Evolutionary conservation across 2,329 filamentous ascomycete species (phyloP), one percentile per base, ranked within the genome.

Genomic region (Diplodia corticola): DNA sequence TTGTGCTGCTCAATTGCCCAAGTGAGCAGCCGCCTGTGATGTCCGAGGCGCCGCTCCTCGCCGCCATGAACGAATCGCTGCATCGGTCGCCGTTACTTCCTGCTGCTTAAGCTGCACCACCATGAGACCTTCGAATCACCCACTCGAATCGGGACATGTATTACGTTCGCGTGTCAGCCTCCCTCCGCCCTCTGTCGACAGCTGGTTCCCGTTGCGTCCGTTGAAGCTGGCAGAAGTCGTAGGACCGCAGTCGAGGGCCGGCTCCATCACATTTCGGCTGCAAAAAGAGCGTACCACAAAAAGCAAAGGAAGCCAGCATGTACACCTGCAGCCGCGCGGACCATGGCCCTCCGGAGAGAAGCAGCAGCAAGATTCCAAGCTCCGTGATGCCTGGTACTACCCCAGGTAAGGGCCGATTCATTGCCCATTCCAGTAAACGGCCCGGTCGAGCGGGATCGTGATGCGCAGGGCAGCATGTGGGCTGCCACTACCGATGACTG

Each of bases 381-480:
- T 60, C 33, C 13, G 5, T 15, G 20, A 35, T 13, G 24, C 5
- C 24, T 30, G 49, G 24, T 51, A 17, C 49, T 37, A 54, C 28
- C 40, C 51, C 51, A 54, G 51, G 57, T 50, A 61, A 61, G 57
- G 57, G 57, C 57, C 57, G 57, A 61, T 61, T 61, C 48, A 33
- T 61, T 61, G 28, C 57, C 44, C 40, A 49, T 61, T 61, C 44
- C 57, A 61, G 57, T 61, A 61, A 61, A 61, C 57, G 57, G 57
- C 40, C 57, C 55, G 55, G 22, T 40, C 40, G 57, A 49, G 22
- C 15, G 53, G 53, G 9, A 54, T 20, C 24, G 46, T 61, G 40
- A 49, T 61, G 44, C 44, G 40, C 40, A 59, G 5, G 55, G 40
- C 35, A 37, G 5, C 40, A 44, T 40, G 54, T 12, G 26, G 15